Evolutionary conservation across 73 alveolate species (phyloP).

Genomic region (Paramecium octaurelia): DNA sequence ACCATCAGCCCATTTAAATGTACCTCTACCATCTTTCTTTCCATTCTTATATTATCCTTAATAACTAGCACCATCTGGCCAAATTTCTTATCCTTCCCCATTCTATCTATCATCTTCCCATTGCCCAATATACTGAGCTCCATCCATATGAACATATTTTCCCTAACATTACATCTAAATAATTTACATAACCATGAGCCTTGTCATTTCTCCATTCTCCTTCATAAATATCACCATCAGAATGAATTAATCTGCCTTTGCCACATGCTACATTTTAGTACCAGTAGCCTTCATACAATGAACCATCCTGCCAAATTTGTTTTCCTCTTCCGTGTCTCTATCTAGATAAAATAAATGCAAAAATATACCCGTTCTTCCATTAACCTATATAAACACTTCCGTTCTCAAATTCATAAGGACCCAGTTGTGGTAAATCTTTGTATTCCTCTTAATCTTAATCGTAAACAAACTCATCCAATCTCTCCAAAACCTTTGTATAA

Average conservation of each 20-base stretch:
- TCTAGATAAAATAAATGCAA: slow-evolving; percentile 22
- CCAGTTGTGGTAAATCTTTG: slow-evolving; percentile 50
- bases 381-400: slow-evolving; percentile 83
- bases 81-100: slow-evolving; percentile 75
- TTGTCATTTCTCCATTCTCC: slow-evolving; percentile 85
- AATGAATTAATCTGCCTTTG: slow-evolving; percentile 69
- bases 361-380: slow-evolving; percentile 72
- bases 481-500: not conserved
- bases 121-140: slow-evolving; percentile 74
- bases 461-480: slow-evolving; percentile 32
- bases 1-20: slow-evolving; percentile 75
- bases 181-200: slow-evolving; percentile 69
- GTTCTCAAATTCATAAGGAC: slow-evolving; percentile 65
- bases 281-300: slow-evolving; percentile 90
- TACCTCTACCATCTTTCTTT: slow-evolving; percentile 73
- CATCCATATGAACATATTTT: slow-evolving; percentile 72
- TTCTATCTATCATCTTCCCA: slow-evolving; percentile 73
- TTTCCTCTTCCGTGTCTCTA: slow-evolving; percentile 86
- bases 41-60: slow-evolving; percentile 68
- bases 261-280: slow-evolving; percentile 73
- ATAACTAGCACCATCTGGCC: slow-evolving; percentile 80
- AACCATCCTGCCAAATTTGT: slow-evolving; percentile 83
- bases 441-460: slow-evolving; percentile 54
- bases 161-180: slow-evolving; percentile 44
- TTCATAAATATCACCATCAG: slow-evolving; percentile 79